These are phyloP conservation scores for Phalaenopsis aphrodite DNA, from an alignment of 106 monocot species.

Conservation along the genomic window DNA sequence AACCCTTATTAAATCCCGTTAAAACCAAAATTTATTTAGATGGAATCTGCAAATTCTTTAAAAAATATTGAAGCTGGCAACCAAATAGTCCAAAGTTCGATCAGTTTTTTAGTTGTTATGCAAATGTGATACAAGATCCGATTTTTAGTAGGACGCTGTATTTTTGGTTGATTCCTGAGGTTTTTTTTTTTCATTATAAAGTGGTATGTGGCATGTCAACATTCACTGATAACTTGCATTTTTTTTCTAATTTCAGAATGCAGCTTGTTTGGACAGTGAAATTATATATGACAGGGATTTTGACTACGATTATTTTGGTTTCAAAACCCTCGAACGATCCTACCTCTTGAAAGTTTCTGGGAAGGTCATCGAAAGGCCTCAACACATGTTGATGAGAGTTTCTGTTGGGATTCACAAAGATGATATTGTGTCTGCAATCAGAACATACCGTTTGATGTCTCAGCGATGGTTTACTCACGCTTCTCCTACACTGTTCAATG, in stretches of 20 bases:
- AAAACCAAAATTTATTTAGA: too few species aligned
- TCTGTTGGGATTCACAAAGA: constrained; percentile 92
- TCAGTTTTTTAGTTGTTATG: not conserved
- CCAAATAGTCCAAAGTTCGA: not conserved
- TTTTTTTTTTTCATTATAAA: not conserved
- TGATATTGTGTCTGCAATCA: constrained; percentile 73
- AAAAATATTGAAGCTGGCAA: not conserved
- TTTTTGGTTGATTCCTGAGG: not conserved
- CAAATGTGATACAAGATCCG: not conserved
- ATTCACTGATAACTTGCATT: not conserved
- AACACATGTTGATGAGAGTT: constrained; percentile 98
- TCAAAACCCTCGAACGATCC: constrained; percentile 93
- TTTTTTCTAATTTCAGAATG: constrained; percentile 49
- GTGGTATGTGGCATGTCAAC: not conserved
- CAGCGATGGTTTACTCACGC: constrained; percentile 99
- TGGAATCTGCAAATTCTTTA: too few species aligned
- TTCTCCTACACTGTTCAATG: constrained; percentile 91
- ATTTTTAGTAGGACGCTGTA: not conserved
- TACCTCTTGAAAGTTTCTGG: constrained; percentile 83
- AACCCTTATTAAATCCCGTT: too few species aligned
- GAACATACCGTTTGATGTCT: constrained; percentile 93
- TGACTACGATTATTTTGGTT: constrained; percentile 98
- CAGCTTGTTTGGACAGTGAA: constrained; percentile 80
- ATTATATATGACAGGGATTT: constrained; percentile 95
- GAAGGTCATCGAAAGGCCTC: constrained; percentile 86